Percentiles rank a stretch among this genome's conserved stretches.
Conservation (phyloP, 139 green algal species). For the Astrephomene gubernaculifera region DNA sequence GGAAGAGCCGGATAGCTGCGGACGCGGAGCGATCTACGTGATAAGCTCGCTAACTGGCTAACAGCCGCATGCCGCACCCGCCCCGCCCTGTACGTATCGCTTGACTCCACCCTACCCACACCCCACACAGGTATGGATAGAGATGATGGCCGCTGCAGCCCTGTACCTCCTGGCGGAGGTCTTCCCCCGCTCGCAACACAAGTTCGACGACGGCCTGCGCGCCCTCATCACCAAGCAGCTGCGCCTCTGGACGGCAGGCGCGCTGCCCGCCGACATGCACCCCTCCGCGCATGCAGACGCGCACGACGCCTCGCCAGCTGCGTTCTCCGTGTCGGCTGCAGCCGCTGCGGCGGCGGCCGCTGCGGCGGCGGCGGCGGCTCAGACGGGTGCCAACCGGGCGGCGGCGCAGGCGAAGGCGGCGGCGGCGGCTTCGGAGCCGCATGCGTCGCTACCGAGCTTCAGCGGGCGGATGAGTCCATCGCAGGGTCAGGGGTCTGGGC, state of each 20-base stretch:
- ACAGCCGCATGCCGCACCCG: no score
- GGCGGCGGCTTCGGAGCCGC: not conserved
- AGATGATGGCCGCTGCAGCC: slow-evolving; percentile 38
- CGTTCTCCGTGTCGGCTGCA: not conserved
- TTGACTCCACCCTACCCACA: no score
- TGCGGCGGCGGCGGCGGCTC: not conserved
- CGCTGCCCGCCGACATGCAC: slow-evolving; percentile 37
- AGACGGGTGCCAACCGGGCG: not conserved
- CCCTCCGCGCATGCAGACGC: slow-evolving; percentile 34
- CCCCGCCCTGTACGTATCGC: no score
- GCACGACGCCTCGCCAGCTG: not conserved
- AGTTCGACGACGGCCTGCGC: slow-evolving; percentile 38
- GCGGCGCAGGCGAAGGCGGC: not conserved
- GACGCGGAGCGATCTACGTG: no score
- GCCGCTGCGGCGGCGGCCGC: not conserved
- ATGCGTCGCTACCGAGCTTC: not conserved
- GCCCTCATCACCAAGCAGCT: slow-evolving; percentile 42
- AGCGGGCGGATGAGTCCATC: no score
- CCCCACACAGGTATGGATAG: slow-evolving; percentile 31
- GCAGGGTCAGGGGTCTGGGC: no score
- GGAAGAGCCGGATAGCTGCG: no score
- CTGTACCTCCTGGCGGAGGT: slow-evolving; percentile 44
- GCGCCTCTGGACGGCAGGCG: slow-evolving; percentile 41
- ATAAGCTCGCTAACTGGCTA: no score
- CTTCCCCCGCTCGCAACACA: slow-evolving; percentile 22